Base-by-base conservation (phyloP, 495 filamentous ascomycete genomes). In the Talaromyces nanjingensis region DNA sequence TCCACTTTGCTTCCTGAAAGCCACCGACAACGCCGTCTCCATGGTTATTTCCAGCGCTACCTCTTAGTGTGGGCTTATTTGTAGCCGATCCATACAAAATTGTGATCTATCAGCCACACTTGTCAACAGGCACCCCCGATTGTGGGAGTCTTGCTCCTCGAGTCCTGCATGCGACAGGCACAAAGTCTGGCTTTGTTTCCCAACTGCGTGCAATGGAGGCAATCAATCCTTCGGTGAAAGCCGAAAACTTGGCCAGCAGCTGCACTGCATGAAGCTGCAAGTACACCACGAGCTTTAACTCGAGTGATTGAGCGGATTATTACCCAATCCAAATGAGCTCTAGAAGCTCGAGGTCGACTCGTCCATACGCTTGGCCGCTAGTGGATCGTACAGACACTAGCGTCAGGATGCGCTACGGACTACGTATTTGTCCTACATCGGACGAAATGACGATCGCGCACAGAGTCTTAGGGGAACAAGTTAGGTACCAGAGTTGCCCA, bases 31-130 rank as follows among this genome's bases (percentile, higher is more conserved):
- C 53, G n/a, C 53, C 27, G 53, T 31, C 53, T 56, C 22, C 53
- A 56, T 56, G 53, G 53, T 14, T 27, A 56, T 56, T 6, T 27
- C 22, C 22, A 14, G 22, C 22, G 52, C 52, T 29, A 55, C 12
- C 11, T 27, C 14, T 29, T 56, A 56, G 53, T 3, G 22, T 29
- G 53, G 14, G 45, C 18, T 49, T 49, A 29, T 14, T 16, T 56
- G 27, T 25, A 27, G 53, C 6, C 11, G 22, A 56, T 56, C 14
- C n/a, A 14, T 16, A 14, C 53, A 7, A 16, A 14, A 29, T 56
- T 56, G 11, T 56, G 53, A 56, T 56, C 53, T 56, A 56, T 56
- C 53, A 56, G 53, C 53, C 53, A 56, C 53, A 29, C 22, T 25
- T 4, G 27, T 29, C 53, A 56, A 29, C 53, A 27, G 29, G 16